Base-by-base conservation (phyloP, 2,329 filamentous ascomycete species). In the Monilinia vaccinii-corymbosi region DNA sequence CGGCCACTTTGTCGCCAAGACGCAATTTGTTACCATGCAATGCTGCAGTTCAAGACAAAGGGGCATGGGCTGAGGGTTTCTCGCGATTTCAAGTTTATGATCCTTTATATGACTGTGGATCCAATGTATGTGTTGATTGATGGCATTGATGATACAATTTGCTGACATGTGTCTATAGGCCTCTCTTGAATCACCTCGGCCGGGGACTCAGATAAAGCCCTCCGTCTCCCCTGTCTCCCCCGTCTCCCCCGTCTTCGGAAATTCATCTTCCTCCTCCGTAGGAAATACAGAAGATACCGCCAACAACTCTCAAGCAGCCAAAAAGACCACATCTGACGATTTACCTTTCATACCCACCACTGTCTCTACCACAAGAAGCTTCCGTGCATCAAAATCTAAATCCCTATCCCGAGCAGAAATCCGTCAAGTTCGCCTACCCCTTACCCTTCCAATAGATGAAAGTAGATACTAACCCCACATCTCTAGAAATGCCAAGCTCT, bases 401-500 rank as follows among this genome's bases (percentile, higher is more conserved):
- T 11, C 36, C 18, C 31, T 58, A n/a, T 58, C 56, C 4, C 46
- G 47, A 23, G 46, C 45, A 32, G 56, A 58, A 16, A 58, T 58
- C 9, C 56, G 47, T 44, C 25, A 52, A 32, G 56, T 58, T 52
- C 21, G 47, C 25, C 18, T 58, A 28, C 4, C 56, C 10, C 36
- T 23, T 23, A 3, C 36, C 46, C 11, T 23, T 44, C 21, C 5
- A 1, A n/a, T 10, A n/a, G 50, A 0, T 13, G 25, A 21, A 14
- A 31, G 7, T 8, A 32, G 21, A 38, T 45, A 5, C n/a, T 32
- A 40, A 38, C 23, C 4, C 11, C 2, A 28, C n/a, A 14, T 23
- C 21, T 13, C 4, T 38, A 88, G 80, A 81, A 82, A 73, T 85
- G 84, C 23, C 81, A 87, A 69, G 81, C 84, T 52, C 76, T 91